phyloP scores from a whole-genome alignment of 139 green algal species.

The Micractinium sp. region DNA sequence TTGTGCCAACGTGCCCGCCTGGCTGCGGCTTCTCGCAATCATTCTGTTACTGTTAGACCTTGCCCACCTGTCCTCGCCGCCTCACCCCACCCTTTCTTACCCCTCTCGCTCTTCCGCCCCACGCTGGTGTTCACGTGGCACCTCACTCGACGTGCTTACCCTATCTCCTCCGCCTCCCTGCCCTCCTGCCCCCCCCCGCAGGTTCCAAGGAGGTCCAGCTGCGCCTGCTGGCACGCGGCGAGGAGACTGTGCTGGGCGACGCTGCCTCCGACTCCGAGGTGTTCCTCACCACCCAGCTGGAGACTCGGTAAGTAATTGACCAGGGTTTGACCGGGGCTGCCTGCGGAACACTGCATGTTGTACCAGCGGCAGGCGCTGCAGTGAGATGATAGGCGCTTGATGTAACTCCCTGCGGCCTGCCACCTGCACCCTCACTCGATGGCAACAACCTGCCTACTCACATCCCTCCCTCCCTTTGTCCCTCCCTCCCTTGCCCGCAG shows the following conservation, averaged over 20 bases:
- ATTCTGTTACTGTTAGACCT: too few relatives aligned
- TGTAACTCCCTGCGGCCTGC: background rate
- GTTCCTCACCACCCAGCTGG: constrained; percentile 70
- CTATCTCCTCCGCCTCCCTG: background rate
- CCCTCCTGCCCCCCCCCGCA: background rate
- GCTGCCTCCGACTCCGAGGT: constrained; percentile 81
- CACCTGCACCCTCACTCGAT: background rate
- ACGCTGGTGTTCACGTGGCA: background rate
- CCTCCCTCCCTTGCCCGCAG: background rate
- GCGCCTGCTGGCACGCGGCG: constrained; percentile 72
- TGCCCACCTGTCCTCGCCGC: background rate
- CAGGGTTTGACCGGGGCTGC: too few relatives aligned
- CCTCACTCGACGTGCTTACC: background rate
- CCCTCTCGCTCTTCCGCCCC: too few relatives aligned
- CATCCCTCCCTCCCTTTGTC: background rate
- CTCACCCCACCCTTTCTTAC: background rate
- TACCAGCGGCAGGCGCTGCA: too few relatives aligned
- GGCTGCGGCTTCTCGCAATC: too few relatives aligned
- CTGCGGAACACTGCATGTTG: background rate
- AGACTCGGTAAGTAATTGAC: constrained; percentile 54
- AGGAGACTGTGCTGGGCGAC: constrained; percentile 91
- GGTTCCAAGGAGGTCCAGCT: constrained; percentile 66
- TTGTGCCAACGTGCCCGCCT: background rate
- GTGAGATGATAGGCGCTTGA: too few relatives aligned
- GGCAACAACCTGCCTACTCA: background rate